These are phyloP conservation scores for Hygrophila difformis DNA, from an alignment of 257 asterid genomes.

Conservation along the genomic window DNA sequence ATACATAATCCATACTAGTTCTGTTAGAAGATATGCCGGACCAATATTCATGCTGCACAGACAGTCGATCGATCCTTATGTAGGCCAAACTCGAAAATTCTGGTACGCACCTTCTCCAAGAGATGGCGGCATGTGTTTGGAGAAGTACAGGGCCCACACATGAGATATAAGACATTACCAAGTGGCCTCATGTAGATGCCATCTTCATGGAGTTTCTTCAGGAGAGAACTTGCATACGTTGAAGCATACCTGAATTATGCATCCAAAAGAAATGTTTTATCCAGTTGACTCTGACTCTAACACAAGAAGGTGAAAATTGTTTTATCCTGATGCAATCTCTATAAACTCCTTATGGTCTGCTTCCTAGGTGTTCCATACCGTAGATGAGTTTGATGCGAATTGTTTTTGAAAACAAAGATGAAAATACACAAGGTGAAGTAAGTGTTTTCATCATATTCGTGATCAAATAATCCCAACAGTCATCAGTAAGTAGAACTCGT, in stretches of 20 bases:
- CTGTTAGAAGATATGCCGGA: no score
- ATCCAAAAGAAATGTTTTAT: background rate
- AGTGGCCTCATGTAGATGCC: constrained; percentile 89
- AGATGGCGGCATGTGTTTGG: constrained; percentile 42
- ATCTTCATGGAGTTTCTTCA: constrained; percentile 62
- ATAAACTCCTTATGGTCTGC: no score
- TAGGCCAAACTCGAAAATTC: constrained; percentile 57
- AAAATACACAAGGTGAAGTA: no score
- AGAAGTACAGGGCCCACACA: constrained; percentile 87
- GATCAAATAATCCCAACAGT: no score
- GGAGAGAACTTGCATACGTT: constrained; percentile 53
- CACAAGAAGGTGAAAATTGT: constrained; percentile 7
- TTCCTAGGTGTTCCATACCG: no score
- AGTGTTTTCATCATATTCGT: no score
- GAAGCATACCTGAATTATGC: constrained; percentile 70
- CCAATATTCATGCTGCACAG: background rate
- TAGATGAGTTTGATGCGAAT: no score
- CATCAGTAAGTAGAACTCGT: no score
- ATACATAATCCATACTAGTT: no score
- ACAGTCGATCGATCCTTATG: constrained; percentile 7
- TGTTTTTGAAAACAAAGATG: no score
- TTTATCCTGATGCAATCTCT: no score
- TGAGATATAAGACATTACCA: constrained; percentile 77
- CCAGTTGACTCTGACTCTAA: no score
- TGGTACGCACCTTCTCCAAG: constrained; percentile 40